These are phyloP conservation scores for Handroanthus guayacan DNA, from an alignment of 257 asterid species.

Conservation along the genomic window DNA sequence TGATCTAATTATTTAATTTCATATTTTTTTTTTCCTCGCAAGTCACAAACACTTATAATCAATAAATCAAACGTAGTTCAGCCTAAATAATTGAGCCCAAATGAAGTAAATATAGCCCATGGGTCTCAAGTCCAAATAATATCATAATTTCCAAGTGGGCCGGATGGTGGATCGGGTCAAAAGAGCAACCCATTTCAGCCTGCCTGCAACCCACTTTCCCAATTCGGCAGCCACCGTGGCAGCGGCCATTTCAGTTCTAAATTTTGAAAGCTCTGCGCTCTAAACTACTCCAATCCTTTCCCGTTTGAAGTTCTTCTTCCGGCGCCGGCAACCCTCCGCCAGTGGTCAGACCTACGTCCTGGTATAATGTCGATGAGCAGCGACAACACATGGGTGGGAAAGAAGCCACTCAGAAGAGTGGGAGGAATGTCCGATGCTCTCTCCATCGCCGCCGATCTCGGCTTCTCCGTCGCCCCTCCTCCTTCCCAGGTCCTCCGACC, in stretches of 20 bases:
- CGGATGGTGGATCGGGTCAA: slow-evolving; percentile 21
- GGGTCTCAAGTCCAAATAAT: no score
- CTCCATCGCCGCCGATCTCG: slow-evolving; percentile 88
- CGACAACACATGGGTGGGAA: slow-evolving; percentile 91
- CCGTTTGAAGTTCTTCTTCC: slow-evolving; percentile 15
- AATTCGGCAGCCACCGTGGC: slow-evolving; percentile 13
- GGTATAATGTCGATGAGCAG: slow-evolving; percentile 66
- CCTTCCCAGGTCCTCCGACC: slow-evolving; percentile 71
- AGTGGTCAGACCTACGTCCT: slow-evolving; percentile 1
- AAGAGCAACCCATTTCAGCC: slow-evolving; percentile 15
- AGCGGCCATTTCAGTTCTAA: slow-evolving; percentile 27
- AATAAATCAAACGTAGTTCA: no score
- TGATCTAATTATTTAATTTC: no score
- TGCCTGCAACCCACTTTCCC: slow-evolving; percentile 13
- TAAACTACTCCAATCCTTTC: slow-evolving; percentile 22
- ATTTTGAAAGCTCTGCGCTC: slow-evolving; percentile 26
- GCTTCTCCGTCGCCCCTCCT: slow-evolving; percentile 70
- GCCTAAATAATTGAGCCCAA: no score
- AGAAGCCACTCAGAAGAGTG: slow-evolving; percentile 79
- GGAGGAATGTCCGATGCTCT: slow-evolving; percentile 99
- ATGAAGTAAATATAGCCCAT: no score
- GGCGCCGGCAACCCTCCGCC: slow-evolving; percentile 41
- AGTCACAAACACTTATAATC: no score
- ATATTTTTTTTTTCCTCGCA: no score
- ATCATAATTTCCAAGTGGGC: not conserved